Percentiles rank a stretch among this genome's conserved stretches.
phyloP scores from a whole-genome alignment of 2,329 filamentous ascomycete species.

The Clarireedia monteithiana region DNA sequence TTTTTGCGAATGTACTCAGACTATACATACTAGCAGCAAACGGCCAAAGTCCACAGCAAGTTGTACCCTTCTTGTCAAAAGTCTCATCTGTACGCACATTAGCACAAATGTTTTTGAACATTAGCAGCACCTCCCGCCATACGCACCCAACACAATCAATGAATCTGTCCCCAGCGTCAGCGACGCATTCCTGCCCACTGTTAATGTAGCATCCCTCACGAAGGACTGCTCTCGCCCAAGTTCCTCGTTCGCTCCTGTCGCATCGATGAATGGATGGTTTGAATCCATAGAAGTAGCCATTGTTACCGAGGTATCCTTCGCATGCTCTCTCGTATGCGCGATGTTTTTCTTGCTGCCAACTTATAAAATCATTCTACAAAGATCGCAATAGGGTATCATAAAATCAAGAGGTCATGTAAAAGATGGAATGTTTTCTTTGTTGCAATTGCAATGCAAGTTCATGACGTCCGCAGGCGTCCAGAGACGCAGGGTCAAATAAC shows the following conservation, averaged over 20 bases:
- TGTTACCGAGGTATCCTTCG: not conserved
- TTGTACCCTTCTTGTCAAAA: slow-evolving; percentile 38
- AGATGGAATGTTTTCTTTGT: not conserved
- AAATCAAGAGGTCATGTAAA: too few relatives aligned
- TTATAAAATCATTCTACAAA: not conserved
- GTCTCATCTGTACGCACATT: slow-evolving; percentile 40
- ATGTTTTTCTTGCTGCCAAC: not conserved
- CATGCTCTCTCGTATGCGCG: slow-evolving; percentile 1
- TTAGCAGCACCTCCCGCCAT: not conserved
- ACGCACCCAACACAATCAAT: slow-evolving; percentile 49
- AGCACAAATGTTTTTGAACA: not conserved
- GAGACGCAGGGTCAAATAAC: not conserved
- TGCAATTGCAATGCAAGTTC: not conserved
- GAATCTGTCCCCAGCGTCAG: slow-evolving; percentile 54
- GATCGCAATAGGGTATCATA: too few relatives aligned
- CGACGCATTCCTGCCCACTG: slow-evolving; percentile 49
- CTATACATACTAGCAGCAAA: slow-evolving; percentile 32
- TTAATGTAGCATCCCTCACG: slow-evolving; percentile 38
- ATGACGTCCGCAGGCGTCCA: not conserved
- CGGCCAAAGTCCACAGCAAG: slow-evolving; percentile 49
- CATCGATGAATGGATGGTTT: slow-evolving; percentile 32
- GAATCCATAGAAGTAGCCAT: slow-evolving; percentile 9
- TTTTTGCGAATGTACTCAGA: not conserved
- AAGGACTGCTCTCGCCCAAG: slow-evolving; percentile 29
- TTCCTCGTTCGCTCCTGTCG: slow-evolving; percentile 23